These are phyloP conservation scores for Lyophyllum atratum DNA, from an alignment of 768 basidiomycete genomes.

Conservation along the genomic window DNA sequence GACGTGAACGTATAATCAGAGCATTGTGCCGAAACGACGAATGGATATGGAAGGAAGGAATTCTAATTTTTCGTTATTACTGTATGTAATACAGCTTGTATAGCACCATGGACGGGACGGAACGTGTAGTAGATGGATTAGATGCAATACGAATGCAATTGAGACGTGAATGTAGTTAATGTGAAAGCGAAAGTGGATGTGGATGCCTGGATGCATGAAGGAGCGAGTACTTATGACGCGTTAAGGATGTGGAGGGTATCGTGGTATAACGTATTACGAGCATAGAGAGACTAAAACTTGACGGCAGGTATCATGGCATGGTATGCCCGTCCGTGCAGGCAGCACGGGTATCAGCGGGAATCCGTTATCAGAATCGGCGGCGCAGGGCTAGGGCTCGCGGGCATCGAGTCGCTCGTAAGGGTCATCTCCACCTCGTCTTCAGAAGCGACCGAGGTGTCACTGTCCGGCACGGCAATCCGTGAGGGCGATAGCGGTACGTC, in stretches of 20 bases:
- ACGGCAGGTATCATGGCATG: background rate
- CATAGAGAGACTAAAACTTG: constrained; percentile 6
- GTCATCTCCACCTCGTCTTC: constrained; percentile 48
- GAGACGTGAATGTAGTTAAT: constrained; percentile 7
- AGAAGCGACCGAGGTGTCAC: constrained; percentile 21
- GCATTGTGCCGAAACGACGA: background rate
- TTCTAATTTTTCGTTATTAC: constrained; percentile 5
- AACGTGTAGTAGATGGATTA: constrained; percentile 17
- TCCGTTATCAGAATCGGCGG: constrained; percentile 42
- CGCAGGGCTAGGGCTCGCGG: constrained; percentile 29
- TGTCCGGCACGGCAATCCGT: constrained; percentile 21
- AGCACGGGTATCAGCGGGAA: constrained; percentile 21
- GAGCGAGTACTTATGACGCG: background rate
- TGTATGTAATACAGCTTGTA: constrained; percentile 11
- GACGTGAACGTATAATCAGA: too few species aligned
- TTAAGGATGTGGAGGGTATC: constrained; percentile 10
- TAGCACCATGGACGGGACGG: background rate
- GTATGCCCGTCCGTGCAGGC: too few species aligned
- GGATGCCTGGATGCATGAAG: constrained; percentile 5
- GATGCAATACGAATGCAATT: constrained; percentile 15
- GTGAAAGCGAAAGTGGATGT: background rate
- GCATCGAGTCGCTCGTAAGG: constrained; percentile 25
- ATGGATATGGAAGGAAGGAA: constrained; percentile 16
- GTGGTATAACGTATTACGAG: background rate
- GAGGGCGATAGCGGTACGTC: constrained; percentile 25